phyloP scores from a whole-genome alignment of 2,329 filamentous ascomycete genomes.

The Truncatella angustata region DNA sequence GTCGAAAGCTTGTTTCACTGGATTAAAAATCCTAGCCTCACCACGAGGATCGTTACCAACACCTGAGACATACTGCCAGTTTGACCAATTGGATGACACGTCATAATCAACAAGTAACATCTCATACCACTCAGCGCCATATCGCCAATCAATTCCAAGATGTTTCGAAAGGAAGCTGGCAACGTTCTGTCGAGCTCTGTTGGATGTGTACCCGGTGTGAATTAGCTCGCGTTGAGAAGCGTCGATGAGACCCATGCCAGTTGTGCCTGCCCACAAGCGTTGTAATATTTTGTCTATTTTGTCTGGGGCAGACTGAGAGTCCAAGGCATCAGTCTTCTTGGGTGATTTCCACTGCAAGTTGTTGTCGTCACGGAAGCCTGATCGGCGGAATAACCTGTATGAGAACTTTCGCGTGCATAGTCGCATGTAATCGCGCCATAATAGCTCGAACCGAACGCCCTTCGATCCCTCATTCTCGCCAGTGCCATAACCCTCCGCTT shows the following conservation, averaged over 20 bases:
- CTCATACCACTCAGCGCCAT: slow-evolving; percentile 83
- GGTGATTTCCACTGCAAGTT: slow-evolving; percentile 49
- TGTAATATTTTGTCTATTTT: slow-evolving; percentile 49
- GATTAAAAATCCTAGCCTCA: slow-evolving; percentile 74
- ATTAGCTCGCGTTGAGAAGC: slow-evolving; percentile 73
- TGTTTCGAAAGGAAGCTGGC: slow-evolving; percentile 73
- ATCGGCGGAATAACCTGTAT: slow-evolving; percentile 59
- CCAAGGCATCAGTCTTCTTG: slow-evolving; percentile 24
- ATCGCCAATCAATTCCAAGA: slow-evolving; percentile 73
- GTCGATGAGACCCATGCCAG: slow-evolving; percentile 75
- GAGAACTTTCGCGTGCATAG: slow-evolving; percentile 72
- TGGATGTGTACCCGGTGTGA: slow-evolving; percentile 75
- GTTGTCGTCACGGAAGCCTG: slow-evolving; percentile 57
- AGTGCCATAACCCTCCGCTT: slow-evolving; percentile 57
- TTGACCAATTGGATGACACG: slow-evolving; percentile 73
- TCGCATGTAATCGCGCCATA: slow-evolving; percentile 82
- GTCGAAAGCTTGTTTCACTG: slow-evolving; percentile 75
- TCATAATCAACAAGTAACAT: slow-evolving; percentile 74
- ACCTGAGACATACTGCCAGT: slow-evolving; percentile 80
- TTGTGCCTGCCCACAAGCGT: slow-evolving; percentile 64
- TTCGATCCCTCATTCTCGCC: slow-evolving; percentile 73
- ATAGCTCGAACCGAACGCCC: slow-evolving; percentile 67
- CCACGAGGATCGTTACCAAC: slow-evolving; percentile 77
- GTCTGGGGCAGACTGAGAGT: slow-evolving; percentile 37
- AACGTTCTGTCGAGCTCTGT: slow-evolving; percentile 73